Evolutionary conservation across 176 grass and related monocot genomes (phyloP).

Genomic region (Zoysia pacifica): DNA sequence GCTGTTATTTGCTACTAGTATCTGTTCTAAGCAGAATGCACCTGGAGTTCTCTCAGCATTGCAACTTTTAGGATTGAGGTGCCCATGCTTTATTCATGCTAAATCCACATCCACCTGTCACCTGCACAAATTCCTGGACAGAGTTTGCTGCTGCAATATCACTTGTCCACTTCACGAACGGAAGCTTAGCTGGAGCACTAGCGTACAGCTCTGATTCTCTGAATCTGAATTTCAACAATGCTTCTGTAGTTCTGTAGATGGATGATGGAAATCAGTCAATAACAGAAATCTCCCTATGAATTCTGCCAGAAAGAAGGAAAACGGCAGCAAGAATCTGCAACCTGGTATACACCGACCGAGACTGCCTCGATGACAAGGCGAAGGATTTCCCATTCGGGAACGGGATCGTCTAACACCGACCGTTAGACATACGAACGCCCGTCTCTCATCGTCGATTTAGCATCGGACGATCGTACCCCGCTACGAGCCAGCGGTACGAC

Average conservation of each 20-base stretch:
- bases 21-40: too few species aligned
- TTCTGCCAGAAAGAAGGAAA: neutral
- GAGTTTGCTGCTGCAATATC: neutral
- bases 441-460: too few species aligned
- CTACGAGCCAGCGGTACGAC: too few species aligned
- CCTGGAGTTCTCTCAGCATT: too few species aligned
- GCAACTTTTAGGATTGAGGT: neutral
- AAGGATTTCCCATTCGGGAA: neutral
- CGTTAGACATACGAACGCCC: too few species aligned
- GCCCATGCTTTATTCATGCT: neutral
- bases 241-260: neutral
- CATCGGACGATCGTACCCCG: too few species aligned
- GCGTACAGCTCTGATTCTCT: too few species aligned
- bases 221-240: neutral
- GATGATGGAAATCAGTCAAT: neutral
- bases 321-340: neutral
- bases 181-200: neutral
- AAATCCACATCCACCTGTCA: neutral
- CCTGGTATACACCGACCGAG: neutral
- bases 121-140: neutral
- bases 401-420: too few species aligned
- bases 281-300: neutral
- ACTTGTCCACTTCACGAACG: neutral
- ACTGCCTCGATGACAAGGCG: neutral
- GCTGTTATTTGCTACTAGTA: neutral